Percentiles rank a stretch among this genome's conserved stretches.
Conservation (phyloP, 2,329 filamentous ascomycete genomes). For the Coleophoma eucalyptorum region DNA sequence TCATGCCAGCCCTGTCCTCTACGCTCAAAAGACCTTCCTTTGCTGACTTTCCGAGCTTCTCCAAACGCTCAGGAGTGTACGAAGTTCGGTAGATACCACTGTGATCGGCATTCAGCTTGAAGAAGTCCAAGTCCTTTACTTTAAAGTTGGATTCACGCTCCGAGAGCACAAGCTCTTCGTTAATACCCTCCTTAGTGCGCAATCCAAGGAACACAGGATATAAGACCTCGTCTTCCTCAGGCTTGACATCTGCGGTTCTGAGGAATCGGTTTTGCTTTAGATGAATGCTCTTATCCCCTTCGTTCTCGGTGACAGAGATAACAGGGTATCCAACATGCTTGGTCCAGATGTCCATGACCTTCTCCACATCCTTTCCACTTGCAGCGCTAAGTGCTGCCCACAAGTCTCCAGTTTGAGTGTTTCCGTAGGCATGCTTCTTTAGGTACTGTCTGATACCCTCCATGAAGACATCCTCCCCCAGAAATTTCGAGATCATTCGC, state of each 20-base stretch:
- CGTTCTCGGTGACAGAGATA: slow-evolving; percentile 76
- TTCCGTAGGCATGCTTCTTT: slow-evolving; percentile 95
- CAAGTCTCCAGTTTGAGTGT: slow-evolving; percentile 86
- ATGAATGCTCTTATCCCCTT: slow-evolving; percentile 67
- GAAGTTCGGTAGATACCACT: slow-evolving; percentile 88
- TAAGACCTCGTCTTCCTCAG: slow-evolving; percentile 83
- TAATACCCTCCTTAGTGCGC: slow-evolving; percentile 76
- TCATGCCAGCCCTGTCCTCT: slow-evolving; percentile 92
- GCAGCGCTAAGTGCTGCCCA: slow-evolving; percentile 86
- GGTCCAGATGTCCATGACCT: slow-evolving; percentile 95
- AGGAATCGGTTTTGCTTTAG: slow-evolving; percentile 96
- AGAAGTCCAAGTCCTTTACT: slow-evolving; percentile 79
- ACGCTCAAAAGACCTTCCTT: slow-evolving; percentile 77
- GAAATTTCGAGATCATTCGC: slow-evolving; percentile 94
- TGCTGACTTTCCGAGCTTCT: slow-evolving; percentile 84
- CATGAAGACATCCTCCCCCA: slow-evolving; percentile 90
- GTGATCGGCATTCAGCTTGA: slow-evolving; percentile 95
- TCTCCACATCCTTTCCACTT: slow-evolving; percentile 84
- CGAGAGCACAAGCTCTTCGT: slow-evolving; percentile 68
- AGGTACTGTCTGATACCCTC: slow-evolving; percentile 88
- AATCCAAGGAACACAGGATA: slow-evolving; percentile 89
- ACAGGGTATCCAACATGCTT: slow-evolving; percentile 95
- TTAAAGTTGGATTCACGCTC: slow-evolving; percentile 75
- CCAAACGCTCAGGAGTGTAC: slow-evolving; percentile 77
- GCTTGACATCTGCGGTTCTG: slow-evolving; percentile 86